A percentile compares a stretch with the other conserved stretches of the same genome.
Conservation (phyloP, 148 eudicot genomes). For the Rhododendron ferrugineum region DNA sequence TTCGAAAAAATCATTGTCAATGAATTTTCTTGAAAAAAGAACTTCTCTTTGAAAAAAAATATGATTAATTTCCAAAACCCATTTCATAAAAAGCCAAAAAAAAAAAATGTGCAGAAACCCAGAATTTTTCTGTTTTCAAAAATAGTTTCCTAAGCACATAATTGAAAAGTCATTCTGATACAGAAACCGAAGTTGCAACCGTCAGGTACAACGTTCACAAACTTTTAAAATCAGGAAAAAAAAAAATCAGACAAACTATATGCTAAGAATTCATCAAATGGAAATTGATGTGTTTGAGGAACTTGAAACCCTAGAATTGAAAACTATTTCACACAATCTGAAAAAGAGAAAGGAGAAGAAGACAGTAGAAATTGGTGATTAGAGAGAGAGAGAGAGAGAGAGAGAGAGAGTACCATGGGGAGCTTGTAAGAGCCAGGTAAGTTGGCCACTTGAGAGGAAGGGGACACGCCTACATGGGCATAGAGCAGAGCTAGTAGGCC, state of each 20-base stretch:
- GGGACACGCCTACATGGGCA: slow-evolving; percentile 36
- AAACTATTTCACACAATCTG: not conserved
- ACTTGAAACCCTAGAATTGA: slow-evolving; percentile 2
- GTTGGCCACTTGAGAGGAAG: slow-evolving; percentile 35
- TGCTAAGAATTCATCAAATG: no score
- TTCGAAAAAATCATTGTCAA: not conserved
- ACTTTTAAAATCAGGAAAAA: no score
- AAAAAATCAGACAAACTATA: no score
- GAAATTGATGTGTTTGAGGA: not conserved
- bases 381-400: not conserved
- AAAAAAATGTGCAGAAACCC: not conserved
- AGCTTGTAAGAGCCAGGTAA: slow-evolving; percentile 58
- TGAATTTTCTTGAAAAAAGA: not conserved
- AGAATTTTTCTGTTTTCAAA: not conserved
- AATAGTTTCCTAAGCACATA: not conserved
- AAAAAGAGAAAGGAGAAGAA: not conserved
- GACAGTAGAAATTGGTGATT: not conserved
- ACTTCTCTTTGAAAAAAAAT: not conserved
- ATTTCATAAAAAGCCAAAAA: not conserved
- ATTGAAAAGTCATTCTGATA: not conserved
- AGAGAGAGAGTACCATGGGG: slow-evolving; percentile 38
- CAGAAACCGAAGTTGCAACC: not conserved
- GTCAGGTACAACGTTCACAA: no score
- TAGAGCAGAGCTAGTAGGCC: slow-evolving; percentile 55
- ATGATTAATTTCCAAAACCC: not conserved